Conservation (phyloP, 306 rosid genomes). For the Cicer chorassanicum region DNA sequence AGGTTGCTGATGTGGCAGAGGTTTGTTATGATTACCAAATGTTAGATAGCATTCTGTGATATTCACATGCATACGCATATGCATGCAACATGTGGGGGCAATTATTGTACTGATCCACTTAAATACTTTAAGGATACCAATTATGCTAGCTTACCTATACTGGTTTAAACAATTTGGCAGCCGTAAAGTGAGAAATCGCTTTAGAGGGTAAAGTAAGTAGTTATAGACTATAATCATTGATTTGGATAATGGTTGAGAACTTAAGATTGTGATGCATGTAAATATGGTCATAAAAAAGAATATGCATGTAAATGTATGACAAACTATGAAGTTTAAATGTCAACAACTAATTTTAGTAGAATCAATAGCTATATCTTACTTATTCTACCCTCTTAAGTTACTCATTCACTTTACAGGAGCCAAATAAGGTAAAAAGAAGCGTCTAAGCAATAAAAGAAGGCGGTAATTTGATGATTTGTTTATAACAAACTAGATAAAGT, state of each 20-base stretch:
- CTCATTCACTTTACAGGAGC: background rate
- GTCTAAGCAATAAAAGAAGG: background rate
- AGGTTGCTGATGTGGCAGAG: conserved; percentile 57
- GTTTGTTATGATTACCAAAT: conserved; percentile 57
- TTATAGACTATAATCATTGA: conserved; percentile 13
- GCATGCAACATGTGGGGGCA: conserved; percentile 35
- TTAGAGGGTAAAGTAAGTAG: conserved; percentile 9
- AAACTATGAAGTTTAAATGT: background rate
- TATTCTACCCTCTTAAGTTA: background rate
- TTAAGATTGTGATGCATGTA: conserved; percentile 13
- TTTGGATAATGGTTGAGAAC: background rate
- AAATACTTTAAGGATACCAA: conserved; percentile 7
- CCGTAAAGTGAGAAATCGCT: background rate
- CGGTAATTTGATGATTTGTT: background rate
- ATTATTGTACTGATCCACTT: conserved; percentile 19
- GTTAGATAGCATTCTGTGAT: conserved; percentile 34
- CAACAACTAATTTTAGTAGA: conserved; percentile 3
- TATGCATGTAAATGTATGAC: background rate
- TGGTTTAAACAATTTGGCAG: conserved; percentile 13
- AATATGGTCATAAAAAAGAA: no score
- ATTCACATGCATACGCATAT: conserved; percentile 34
- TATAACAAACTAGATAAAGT: conserved; percentile 31
- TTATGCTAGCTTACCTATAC: background rate
- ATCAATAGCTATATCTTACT: background rate
- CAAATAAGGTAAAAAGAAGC: background rate